Evolutionary conservation across 257 asterid genomes (phyloP).

Genomic region (Galeopsis tetrahit): DNA sequence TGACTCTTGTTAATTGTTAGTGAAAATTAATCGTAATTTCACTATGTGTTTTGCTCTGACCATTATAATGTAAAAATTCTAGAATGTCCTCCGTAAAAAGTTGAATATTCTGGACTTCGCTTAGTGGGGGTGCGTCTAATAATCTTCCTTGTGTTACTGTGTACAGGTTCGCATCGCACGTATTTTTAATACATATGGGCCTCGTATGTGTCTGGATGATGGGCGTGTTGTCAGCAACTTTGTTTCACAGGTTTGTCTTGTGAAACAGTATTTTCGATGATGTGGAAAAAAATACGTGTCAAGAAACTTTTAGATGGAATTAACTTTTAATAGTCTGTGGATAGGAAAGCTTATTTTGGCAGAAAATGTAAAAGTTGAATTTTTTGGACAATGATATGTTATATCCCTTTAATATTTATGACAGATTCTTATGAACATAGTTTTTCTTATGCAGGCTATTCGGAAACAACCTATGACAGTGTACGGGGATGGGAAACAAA

Average conservation of each 20-base stretch:
- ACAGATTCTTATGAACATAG: conserved; percentile 19
- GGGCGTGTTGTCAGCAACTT: conserved; percentile 99
- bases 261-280: neutral
- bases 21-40: neutral
- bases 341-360: neutral
- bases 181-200: conserved; percentile 94
- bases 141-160: conserved; percentile 21
- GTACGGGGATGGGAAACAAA: conserved; percentile 96
- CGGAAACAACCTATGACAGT: conserved; percentile 89
- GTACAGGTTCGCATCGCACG: conserved; percentile 95
- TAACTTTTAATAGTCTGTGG: neutral
- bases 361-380: neutral
- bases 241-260: conserved; percentile 81
- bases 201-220: conserved; percentile 97
- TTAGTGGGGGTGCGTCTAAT: conserved; percentile 13
- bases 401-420: conserved; percentile 11
- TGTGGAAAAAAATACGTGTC: neutral
- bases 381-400: neutral
- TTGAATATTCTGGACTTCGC: conserved; percentile 16
- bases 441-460: conserved; percentile 65
- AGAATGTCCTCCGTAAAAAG: neutral
- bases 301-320: conserved; percentile 12
- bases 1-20: no score
- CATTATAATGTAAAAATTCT: neutral
- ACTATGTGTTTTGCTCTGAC: neutral